Evolutionary conservation across 1,139 yeast genomes (phyloP).

Genomic region (Pneumocystis jirovecii): DNA sequence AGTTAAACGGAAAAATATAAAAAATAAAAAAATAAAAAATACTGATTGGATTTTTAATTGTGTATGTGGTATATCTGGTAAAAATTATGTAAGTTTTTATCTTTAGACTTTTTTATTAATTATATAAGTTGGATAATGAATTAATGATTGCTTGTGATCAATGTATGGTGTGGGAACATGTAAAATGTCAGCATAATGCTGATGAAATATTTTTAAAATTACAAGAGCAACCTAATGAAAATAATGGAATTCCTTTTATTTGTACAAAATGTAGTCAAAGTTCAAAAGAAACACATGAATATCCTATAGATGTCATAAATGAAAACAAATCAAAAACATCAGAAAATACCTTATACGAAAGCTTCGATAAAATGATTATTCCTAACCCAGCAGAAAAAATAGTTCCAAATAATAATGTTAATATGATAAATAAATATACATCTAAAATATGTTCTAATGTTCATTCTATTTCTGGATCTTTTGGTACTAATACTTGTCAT

Average conservation of each 20-base stretch:
- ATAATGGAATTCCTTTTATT: neutral
- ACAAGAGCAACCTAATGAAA: neutral
- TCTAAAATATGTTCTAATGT: neutral
- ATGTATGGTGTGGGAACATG: slow-evolving; percentile 32
- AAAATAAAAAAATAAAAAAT: slow-evolving; percentile 2
- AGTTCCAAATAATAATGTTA: neutral
- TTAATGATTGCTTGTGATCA: slow-evolving; percentile 27
- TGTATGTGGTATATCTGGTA: slow-evolving; percentile 28
- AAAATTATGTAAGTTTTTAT: slow-evolving; percentile 21
- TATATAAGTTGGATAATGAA: slow-evolving; percentile 21
- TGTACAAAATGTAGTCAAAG: neutral
- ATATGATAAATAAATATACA: neutral
- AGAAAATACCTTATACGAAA: neutral
- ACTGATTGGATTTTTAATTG: slow-evolving; percentile 29
- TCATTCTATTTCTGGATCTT: neutral
- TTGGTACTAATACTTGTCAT: neutral
- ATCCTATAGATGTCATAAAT: neutral
- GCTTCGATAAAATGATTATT: neutral
- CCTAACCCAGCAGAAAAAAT: neutral
- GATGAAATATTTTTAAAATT: slow-evolving; percentile 1
- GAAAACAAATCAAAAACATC: neutral
- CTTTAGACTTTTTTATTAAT: neutral
- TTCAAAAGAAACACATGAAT: neutral
- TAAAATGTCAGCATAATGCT: slow-evolving; percentile 23
- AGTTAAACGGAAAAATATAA: slow-evolving; percentile 7